Evolutionary conservation across 2,329 filamentous ascomycete species (phyloP).

Genomic region (Penicillium concentricum): DNA sequence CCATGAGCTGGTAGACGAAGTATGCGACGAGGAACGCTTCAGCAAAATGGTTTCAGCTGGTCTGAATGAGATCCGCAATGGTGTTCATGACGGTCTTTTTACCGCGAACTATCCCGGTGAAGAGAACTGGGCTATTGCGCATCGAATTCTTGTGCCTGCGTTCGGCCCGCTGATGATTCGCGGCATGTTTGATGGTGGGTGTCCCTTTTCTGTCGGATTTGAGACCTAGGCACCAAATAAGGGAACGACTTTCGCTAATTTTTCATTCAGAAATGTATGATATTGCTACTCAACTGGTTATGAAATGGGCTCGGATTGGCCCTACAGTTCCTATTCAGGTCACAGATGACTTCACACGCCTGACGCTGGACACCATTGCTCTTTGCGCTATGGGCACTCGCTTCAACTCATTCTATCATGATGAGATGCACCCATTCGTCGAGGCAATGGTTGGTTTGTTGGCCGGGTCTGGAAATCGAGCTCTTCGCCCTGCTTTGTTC

Average conservation of each 20-base stretch:
- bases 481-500: slow-evolving; percentile 49
- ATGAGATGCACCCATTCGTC: slow-evolving; percentile 69
- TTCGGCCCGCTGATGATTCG: slow-evolving; percentile 49
- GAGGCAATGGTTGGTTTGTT: slow-evolving; percentile 66
- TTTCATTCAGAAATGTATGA: slow-evolving; percentile 39
- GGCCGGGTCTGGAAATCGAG: slow-evolving; percentile 53
- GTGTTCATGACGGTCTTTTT: slow-evolving; percentile 65
- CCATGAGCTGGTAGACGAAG: slow-evolving; percentile 59
- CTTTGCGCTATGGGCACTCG: slow-evolving; percentile 70
- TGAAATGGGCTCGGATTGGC: slow-evolving; percentile 52
- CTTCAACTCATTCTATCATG: slow-evolving; percentile 72
- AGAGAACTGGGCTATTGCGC: slow-evolving; percentile 64
- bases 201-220: neutral
- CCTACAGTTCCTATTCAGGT: slow-evolving; percentile 57
- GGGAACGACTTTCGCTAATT: neutral
- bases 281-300: slow-evolving; percentile 39
- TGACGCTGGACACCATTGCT: slow-evolving; percentile 70
- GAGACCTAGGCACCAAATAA: neutral
- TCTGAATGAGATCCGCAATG: slow-evolving; percentile 58
- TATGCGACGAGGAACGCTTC: slow-evolving; percentile 67
- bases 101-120: slow-evolving; percentile 51
- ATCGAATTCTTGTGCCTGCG: slow-evolving; percentile 48
- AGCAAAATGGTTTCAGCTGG: slow-evolving; percentile 55
- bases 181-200: slow-evolving; percentile 43
- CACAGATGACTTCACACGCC: slow-evolving; percentile 68